These are phyloP conservation scores for Catharanthus roseus DNA, from an alignment of 257 asterid species.

Conservation along the genomic window DNA sequence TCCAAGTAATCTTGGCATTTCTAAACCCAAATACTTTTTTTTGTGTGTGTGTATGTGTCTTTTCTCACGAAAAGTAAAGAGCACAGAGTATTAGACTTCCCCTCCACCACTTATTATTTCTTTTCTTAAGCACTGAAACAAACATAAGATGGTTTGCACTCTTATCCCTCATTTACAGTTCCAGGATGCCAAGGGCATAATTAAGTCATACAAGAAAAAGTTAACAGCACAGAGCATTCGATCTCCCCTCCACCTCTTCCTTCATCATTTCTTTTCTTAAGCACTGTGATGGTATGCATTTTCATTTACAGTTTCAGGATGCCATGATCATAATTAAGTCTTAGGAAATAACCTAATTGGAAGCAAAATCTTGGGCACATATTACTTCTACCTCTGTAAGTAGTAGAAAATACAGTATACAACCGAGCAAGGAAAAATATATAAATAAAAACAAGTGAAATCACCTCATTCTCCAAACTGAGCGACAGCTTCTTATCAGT, in stretches of 20 bases:
- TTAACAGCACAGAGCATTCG: too few species aligned
- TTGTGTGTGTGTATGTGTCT: not conserved
- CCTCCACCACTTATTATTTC: not conserved
- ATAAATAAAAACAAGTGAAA: constrained; percentile 10
- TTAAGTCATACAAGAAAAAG: too few species aligned
- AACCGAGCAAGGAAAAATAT: not conserved
- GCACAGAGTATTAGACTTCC: not conserved
- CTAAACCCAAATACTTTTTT: not conserved
- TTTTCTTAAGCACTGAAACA: not conserved
- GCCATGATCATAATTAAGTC: not conserved
- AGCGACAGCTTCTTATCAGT: constrained; percentile 87
- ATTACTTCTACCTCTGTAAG: not conserved
- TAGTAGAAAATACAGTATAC: not conserved
- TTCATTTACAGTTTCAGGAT: not conserved
- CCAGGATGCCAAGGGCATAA: too few species aligned
- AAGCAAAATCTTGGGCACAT: not conserved
- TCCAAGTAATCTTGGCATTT: not conserved
- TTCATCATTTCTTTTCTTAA: too few species aligned
- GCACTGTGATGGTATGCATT: too few species aligned
- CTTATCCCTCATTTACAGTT: not conserved
- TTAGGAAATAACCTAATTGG: not conserved
- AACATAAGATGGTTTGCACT: not conserved
- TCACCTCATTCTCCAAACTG: constrained; percentile 90
- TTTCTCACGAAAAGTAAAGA: not conserved
- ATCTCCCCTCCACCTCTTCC: too few species aligned